A percentile compares a stretch with the other conserved stretches of the same genome.
Conservation (phyloP, 73 alveolate species). For the Effrenium voratum region DNA sequence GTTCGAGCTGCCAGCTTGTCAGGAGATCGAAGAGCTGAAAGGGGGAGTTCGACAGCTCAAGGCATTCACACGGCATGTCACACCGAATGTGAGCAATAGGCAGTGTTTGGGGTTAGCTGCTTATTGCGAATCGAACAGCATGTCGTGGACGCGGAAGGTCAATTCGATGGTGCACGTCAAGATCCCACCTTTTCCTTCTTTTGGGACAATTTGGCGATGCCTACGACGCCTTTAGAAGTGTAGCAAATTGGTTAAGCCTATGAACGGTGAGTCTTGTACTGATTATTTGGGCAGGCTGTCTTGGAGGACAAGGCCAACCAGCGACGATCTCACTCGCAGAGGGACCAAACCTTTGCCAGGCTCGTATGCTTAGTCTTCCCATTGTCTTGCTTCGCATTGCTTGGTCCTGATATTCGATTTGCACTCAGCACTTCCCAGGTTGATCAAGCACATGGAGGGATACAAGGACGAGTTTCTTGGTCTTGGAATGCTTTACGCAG, state of each 20-base stretch:
- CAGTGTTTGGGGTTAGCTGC: background rate
- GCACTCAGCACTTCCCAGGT: no score
- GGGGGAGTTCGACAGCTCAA: constrained; percentile 78
- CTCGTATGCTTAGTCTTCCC: no score
- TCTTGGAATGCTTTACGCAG: no score
- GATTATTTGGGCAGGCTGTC: constrained; percentile 28
- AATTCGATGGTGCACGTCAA: no score
- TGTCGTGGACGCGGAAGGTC: no score
- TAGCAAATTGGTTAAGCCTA: no score
- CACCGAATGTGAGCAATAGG: background rate
- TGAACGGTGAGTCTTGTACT: no score
- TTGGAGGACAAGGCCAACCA: constrained; percentile 74
- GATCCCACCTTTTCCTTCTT: no score
- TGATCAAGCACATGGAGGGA: constrained; percentile 57
- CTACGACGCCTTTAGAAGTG: no score
- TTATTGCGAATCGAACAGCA: background rate
- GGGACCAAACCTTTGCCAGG: constrained; percentile 75
- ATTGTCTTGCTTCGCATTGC: no score
- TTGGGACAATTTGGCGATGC: no score
- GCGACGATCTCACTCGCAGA: constrained; percentile 67
- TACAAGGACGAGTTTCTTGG: constrained; percentile 75
- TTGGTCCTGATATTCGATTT: no score
- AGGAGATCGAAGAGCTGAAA: constrained; percentile 79
- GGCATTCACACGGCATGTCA: background rate
- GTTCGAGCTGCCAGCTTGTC: background rate